Percentiles rank a stretch among this genome's conserved stretches.
Evolutionary conservation across 495 filamentous ascomycete genomes (phyloP).

Genomic region (Glarea lozoyensis): DNA sequence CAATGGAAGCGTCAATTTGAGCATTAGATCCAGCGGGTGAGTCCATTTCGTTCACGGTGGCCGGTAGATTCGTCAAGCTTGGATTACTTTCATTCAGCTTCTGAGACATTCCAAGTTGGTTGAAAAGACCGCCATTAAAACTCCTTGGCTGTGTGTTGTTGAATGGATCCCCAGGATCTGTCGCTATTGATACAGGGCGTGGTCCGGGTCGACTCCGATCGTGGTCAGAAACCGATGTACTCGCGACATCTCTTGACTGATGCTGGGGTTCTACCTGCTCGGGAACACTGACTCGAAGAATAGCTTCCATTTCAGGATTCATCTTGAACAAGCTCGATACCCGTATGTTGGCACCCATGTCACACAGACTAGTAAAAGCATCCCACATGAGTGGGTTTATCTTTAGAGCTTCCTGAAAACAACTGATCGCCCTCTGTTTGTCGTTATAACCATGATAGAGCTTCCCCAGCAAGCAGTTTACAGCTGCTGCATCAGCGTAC

Average conservation of each 20-base stretch:
- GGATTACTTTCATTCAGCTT: slow-evolving; percentile 44
- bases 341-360: slow-evolving; percentile 62
- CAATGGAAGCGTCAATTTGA: slow-evolving; percentile 15
- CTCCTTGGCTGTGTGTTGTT: slow-evolving; percentile 18
- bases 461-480: slow-evolving; percentile 75
- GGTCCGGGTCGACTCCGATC: slow-evolving; percentile 14
- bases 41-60: slow-evolving; percentile 23
- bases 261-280: slow-evolving; percentile 11
- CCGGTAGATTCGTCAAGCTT: slow-evolving; percentile 23
- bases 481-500: slow-evolving; percentile 76
- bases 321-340: slow-evolving; percentile 80
- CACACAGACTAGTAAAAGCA: slow-evolving; percentile 70
- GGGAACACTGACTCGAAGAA: slow-evolving; percentile 17
- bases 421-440: slow-evolving; percentile 67
- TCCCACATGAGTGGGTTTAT: slow-evolving; percentile 98
- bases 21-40: slow-evolving; percentile 26
- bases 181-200: slow-evolving; percentile 12
- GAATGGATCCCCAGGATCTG: slow-evolving; percentile 23
- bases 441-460: slow-evolving; percentile 76
- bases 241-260: slow-evolving; percentile 5
- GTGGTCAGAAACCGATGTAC: slow-evolving; percentile 12
- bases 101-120: slow-evolving; percentile 46
- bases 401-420: slow-evolving; percentile 81
- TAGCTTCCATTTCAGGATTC: slow-evolving; percentile 51
- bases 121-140: slow-evolving; percentile 27